Conservation (phyloP, 2,329 filamentous ascomycete genomes). For the Venturia carpophila region DNA sequence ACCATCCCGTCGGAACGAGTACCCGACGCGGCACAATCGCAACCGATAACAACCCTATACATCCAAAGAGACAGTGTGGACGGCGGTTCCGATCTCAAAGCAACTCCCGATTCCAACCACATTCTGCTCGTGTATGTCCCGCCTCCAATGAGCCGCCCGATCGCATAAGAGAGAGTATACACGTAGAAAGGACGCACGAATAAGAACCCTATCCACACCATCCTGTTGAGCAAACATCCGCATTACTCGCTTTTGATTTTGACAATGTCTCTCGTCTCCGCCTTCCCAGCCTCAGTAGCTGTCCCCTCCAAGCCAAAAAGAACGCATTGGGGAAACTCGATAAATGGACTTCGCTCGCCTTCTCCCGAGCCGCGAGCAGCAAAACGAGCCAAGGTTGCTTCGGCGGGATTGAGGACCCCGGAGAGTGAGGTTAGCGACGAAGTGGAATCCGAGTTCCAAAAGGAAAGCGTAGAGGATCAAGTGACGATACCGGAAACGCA, state of each 20-base stretch:
- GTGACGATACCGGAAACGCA: constrained; percentile 29
- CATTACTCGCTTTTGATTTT: neutral
- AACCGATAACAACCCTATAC: neutral
- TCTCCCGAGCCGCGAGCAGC: constrained; percentile 1
- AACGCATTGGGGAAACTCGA: constrained; percentile 11
- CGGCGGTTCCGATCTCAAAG: neutral
- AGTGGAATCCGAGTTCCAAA: neutral
- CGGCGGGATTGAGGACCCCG: neutral
- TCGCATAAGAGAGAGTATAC: neutral
- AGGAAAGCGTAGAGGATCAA: neutral
- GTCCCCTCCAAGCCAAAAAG: neutral
- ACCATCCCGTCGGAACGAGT: neutral
- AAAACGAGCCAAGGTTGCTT: neutral
- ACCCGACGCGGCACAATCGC: neutral
- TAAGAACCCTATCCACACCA: neutral
- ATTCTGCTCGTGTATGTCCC: neutral
- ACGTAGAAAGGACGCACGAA: neutral
- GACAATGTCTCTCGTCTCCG: neutral
- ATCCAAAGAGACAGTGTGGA: neutral
- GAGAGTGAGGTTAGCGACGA: neutral
- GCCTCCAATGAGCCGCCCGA: neutral
- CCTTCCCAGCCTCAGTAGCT: neutral
- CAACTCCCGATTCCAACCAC: neutral
- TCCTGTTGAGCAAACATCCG: neutral
- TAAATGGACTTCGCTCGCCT: constrained; percentile 1